phyloP scores from a whole-genome alignment of 192 early-diverging fungal species.

The Coemansia sp. region DNA sequence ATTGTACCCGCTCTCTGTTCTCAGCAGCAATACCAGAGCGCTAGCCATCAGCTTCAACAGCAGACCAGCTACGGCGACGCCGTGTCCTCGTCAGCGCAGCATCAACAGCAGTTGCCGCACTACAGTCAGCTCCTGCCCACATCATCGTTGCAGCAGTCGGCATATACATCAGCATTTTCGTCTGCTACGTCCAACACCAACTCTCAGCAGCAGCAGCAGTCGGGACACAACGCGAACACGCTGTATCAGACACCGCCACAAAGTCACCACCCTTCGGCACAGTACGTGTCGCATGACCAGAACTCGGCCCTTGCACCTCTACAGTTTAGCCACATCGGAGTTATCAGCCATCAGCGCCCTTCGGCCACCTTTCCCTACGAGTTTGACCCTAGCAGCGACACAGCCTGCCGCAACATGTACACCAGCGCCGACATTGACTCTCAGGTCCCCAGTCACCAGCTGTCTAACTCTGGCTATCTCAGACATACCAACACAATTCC shows the following conservation, averaged over 20 bases:
- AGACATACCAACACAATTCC: slow-evolving; percentile 40
- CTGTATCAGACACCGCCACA: slow-evolving; percentile 45
- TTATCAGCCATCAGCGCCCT: slow-evolving; percentile 47
- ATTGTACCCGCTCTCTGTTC: slow-evolving; percentile 16
- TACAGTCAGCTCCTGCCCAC: slow-evolving; percentile 30
- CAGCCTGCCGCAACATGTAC: slow-evolving; percentile 47
- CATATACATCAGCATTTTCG: slow-evolving; percentile 39
- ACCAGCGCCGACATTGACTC: slow-evolving; percentile 38
- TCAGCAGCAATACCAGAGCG: slow-evolving; percentile 18
- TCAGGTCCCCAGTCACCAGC: slow-evolving; percentile 38
- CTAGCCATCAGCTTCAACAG: slow-evolving; percentile 27
- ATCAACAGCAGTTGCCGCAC: slow-evolving; percentile 20
- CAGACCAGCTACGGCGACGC: slow-evolving; percentile 29
- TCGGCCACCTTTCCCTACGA: slow-evolving; percentile 44
- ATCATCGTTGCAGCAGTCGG: slow-evolving; percentile 31
- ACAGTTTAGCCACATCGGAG: slow-evolving; percentile 42
- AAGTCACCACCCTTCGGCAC: slow-evolving; percentile 34
- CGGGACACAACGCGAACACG: slow-evolving; percentile 16
- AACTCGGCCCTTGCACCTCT: slow-evolving; percentile 44
- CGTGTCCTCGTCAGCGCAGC: slow-evolving; percentile 15
- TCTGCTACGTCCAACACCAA: slow-evolving; percentile 17
- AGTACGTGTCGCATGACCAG: slow-evolving; percentile 56
- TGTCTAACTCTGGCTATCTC: slow-evolving; percentile 39
- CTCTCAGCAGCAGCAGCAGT: slow-evolving; percentile 28
- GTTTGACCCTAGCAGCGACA: slow-evolving; percentile 45